Conservation (phyloP, 306 rosid species). For the Chamaecrista fasciculata region DNA sequence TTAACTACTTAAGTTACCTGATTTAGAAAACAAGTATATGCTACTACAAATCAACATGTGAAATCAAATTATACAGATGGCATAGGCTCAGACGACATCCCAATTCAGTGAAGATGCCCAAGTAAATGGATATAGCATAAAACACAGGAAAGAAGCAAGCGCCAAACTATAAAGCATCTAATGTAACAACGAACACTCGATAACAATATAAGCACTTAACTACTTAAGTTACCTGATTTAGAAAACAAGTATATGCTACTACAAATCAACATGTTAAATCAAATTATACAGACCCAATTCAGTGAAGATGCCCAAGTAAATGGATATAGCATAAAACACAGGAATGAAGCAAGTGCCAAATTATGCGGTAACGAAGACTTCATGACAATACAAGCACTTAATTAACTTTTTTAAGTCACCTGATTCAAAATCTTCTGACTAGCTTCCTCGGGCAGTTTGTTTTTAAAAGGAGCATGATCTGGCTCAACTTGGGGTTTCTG, state of each 20-base stretch:
- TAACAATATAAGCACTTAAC: too few species aligned
- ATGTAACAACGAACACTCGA: too few species aligned
- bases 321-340: background rate
- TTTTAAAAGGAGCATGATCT: conserved; percentile 52
- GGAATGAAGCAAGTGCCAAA: background rate
- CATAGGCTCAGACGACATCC: conserved; percentile 1
- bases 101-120: background rate
- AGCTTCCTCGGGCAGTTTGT: conserved; percentile 69
- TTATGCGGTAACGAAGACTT: background rate
- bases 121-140: background rate
- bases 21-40: too few species aligned
- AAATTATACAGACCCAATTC: background rate
- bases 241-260: background rate
- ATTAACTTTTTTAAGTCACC: too few species aligned
- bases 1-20: too few species aligned
- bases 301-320: background rate
- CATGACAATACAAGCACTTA: background rate
- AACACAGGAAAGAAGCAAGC: background rate
- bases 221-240: too few species aligned
- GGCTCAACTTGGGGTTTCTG: conserved; percentile 42
- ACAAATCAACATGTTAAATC: conserved; percentile 2
- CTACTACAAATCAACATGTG: background rate
- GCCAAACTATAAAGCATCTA: background rate
- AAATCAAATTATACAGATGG: background rate
- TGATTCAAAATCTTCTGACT: conserved; percentile 77